A percentile compares a stretch with the other conserved stretches of the same genome.
Conservation (phyloP, 495 filamentous ascomycete genomes). For the Talaromyces adpressus region DNA sequence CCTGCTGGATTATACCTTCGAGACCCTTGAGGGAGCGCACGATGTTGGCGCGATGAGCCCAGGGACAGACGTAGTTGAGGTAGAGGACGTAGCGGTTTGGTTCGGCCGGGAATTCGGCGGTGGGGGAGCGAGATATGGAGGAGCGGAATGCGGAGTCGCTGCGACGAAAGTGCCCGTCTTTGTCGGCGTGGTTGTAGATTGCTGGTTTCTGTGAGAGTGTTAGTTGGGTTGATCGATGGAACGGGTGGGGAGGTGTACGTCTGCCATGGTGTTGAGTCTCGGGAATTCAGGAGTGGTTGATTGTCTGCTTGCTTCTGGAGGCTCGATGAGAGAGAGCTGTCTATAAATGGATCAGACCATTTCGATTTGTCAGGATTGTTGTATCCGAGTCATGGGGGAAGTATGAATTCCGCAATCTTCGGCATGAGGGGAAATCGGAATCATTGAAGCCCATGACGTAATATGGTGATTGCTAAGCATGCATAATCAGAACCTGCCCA, state of each 20-base stretch:
- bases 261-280: not conserved
- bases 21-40: not conserved
- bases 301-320: not conserved
- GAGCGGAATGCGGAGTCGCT: slow-evolving; percentile 40
- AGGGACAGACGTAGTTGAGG: slow-evolving; percentile 32
- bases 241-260: not conserved
- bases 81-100: slow-evolving; percentile 75
- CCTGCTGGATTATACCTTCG: not conserved
- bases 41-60: not conserved
- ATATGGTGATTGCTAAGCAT: not conserved
- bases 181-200: slow-evolving; percentile 22
- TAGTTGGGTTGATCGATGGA: not conserved
- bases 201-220: not conserved
- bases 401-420: not conserved
- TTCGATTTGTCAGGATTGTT: not conserved
- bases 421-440: too few relatives aligned
- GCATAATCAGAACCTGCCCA: not conserved
- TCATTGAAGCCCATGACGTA: not conserved
- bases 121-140: slow-evolving; percentile 42
- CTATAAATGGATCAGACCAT: not conserved
- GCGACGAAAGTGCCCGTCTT: slow-evolving; percentile 45
- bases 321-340: not conserved
- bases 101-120: slow-evolving; percentile 63
- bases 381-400: not conserved
- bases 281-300: not conserved